Evolutionary conservation across 2,329 filamentous ascomycete genomes (phyloP).

Genomic region (Clarireedia monteithiana): DNA sequence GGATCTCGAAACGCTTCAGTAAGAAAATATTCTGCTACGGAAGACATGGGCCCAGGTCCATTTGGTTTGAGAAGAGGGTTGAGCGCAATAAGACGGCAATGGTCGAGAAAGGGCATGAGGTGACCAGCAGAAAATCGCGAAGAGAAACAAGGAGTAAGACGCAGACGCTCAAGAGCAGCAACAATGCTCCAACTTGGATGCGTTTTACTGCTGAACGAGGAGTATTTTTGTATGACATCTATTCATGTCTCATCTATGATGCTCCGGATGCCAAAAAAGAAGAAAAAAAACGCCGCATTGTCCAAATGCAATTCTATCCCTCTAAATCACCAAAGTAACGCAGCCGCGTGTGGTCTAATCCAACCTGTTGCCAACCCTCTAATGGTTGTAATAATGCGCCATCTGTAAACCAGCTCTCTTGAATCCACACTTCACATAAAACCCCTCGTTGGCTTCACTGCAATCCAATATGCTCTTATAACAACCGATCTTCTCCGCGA

Average conservation of each 20-base stretch:
- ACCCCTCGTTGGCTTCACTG: slow-evolving; percentile 91
- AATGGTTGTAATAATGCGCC: slow-evolving; percentile 72
- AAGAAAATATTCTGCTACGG: not conserved
- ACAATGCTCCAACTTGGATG: too few species aligned
- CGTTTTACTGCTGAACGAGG: not conserved
- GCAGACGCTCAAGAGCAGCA: too few species aligned
- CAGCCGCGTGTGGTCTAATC: not conserved
- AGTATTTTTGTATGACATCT: not conserved
- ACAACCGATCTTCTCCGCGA: slow-evolving; percentile 83
- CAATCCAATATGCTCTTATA: slow-evolving; percentile 98
- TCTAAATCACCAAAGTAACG: not conserved
- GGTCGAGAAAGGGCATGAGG: too few species aligned
- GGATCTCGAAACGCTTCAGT: not conserved
- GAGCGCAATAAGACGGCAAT: too few species aligned
- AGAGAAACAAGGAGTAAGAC: too few species aligned
- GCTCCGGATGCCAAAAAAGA: not conserved
- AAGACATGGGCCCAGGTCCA: not conserved
- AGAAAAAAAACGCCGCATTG: not conserved
- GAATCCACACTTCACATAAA: slow-evolving; percentile 97
- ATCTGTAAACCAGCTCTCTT: slow-evolving; percentile 88
- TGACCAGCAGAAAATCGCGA: too few species aligned
- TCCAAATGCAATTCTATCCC: not conserved
- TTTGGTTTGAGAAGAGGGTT: not conserved
- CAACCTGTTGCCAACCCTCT: not conserved
- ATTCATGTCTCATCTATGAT: not conserved